These are phyloP conservation scores for Ajuga reptans DNA, from an alignment of 305 asterid genomes.

Conservation along the genomic window DNA sequence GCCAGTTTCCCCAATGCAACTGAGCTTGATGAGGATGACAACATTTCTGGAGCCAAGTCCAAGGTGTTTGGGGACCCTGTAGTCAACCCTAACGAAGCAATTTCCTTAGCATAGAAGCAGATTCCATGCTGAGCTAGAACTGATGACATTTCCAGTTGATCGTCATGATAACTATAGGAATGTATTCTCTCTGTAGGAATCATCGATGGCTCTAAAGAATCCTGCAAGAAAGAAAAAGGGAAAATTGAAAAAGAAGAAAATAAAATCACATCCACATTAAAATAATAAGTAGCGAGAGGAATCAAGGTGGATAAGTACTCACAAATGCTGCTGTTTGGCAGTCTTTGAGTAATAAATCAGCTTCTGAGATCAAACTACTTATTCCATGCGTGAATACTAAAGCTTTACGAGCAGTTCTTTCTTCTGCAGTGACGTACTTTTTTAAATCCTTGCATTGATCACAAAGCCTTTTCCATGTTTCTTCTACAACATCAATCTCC, in stretches of 20 bases:
- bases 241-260: not conserved
- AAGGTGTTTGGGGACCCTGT: constrained; percentile 31
- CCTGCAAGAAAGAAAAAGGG: constrained; percentile 39
- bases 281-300: not conserved
- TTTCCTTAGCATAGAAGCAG: constrained; percentile 61
- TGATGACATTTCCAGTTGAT: constrained; percentile 69
- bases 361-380: constrained; percentile 62
- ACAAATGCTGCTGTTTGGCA: constrained; percentile 48
- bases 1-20: constrained; percentile 73
- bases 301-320: constrained; percentile 25
- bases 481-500: constrained; percentile 40
- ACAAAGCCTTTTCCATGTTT: constrained; percentile 63
- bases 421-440: constrained; percentile 51
- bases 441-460: constrained; percentile 34
- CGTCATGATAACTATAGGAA: constrained; percentile 52
- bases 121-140: constrained; percentile 69
- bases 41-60: constrained; percentile 73
- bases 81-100: constrained; percentile 37
- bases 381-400: constrained; percentile 43
- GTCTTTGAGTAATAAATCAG: constrained; percentile 55
- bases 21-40: constrained; percentile 50
- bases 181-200: constrained; percentile 36
- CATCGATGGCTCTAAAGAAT: constrained; percentile 36
- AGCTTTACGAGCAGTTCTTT: constrained; percentile 45
- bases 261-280: constrained; percentile 13